A percentile compares a stretch with the other conserved stretches of the same genome.
phyloP scores from a whole-genome alignment of 2,329 filamentous ascomycete genomes.

The Parascedosporium putredinis region DNA sequence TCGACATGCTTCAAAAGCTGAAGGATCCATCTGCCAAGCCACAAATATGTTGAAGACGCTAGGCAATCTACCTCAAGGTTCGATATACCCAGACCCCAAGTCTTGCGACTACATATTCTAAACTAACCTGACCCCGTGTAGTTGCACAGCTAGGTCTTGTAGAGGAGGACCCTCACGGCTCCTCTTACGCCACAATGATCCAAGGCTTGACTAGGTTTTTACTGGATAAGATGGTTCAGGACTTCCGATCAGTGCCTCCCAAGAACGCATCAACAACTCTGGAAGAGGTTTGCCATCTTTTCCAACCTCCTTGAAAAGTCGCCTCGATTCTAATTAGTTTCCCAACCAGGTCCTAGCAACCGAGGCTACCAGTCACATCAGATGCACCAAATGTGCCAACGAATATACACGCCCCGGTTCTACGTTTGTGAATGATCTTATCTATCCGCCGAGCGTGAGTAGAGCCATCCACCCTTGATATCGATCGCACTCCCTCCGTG shows the following conservation, averaged over 20 bases:
- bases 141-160: constrained; percentile 68
- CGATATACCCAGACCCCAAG: constrained; percentile 12
- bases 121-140: too few relatives aligned
- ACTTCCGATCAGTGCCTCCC: constrained; percentile 60
- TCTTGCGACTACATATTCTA: too few relatives aligned
- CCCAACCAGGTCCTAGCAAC: constrained; percentile 48
- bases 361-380: constrained; percentile 60
- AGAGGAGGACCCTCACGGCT: constrained; percentile 69
- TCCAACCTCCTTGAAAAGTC: neutral
- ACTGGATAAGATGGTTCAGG: constrained; percentile 66
- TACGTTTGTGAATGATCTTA: constrained; percentile 74
- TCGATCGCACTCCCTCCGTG: too few relatives aligned
- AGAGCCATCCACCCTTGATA: constrained; percentile 13
- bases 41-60: constrained; percentile 90
- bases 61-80: constrained; percentile 68
- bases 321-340: neutral
- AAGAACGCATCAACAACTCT: constrained; percentile 44
- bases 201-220: constrained; percentile 81
- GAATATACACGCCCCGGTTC: constrained; percentile 73
- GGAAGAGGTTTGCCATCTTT: constrained; percentile 45
- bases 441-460: constrained; percentile 55
- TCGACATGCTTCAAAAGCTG: constrained; percentile 98
- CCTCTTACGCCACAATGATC: constrained; percentile 68
- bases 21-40: constrained; percentile 87
- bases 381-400: constrained; percentile 77